A percentile compares a stretch with the other conserved stretches of the same genome.
phyloP scores from a whole-genome alignment of 2,329 filamentous ascomycete species.

The Periglandula ipomoeae region DNA sequence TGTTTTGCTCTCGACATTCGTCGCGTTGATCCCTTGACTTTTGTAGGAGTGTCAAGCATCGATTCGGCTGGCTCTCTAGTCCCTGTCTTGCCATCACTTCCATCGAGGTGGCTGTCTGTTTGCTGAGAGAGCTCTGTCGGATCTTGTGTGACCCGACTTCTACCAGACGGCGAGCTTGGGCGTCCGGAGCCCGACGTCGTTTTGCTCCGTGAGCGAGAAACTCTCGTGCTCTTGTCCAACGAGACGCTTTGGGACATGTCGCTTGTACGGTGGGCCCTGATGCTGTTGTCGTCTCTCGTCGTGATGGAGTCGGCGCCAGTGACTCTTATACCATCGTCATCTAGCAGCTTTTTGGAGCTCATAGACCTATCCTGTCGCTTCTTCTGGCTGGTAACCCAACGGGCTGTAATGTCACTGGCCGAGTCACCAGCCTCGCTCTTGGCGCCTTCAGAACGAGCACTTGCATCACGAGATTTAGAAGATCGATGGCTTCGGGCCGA shows the following conservation, averaged over 20 bases:
- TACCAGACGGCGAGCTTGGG: slow-evolving; percentile 14
- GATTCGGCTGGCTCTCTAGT: slow-evolving; percentile 28
- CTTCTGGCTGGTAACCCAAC: slow-evolving; percentile 5
- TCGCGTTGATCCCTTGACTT: slow-evolving; percentile 19
- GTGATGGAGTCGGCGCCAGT: slow-evolving; percentile 18
- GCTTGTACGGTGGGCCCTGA: slow-evolving; percentile 20
- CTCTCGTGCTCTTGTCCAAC: slow-evolving; percentile 8
- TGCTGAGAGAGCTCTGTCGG: slow-evolving; percentile 13
- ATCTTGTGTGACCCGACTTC: slow-evolving; percentile 20
- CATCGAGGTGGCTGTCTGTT: slow-evolving; percentile 6
- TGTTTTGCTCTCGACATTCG: slow-evolving; percentile 19
- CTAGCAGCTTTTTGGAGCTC: slow-evolving; percentile 10
- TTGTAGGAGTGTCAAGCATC: slow-evolving; percentile 30
- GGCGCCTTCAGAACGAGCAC: slow-evolving; percentile 16
- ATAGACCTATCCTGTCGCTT: slow-evolving; percentile 16
- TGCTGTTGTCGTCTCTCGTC: slow-evolving; percentile 18
- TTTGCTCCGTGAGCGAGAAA: slow-evolving; percentile 18
- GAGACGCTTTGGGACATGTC: slow-evolving; percentile 15
- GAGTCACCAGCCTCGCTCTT: slow-evolving; percentile 18
- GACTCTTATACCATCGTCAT: slow-evolving; percentile 36
- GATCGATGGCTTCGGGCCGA: slow-evolving; percentile 25
- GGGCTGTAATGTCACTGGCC: slow-evolving; percentile 20
- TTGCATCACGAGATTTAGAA: slow-evolving; percentile 25
- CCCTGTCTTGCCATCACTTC: slow-evolving; percentile 17
- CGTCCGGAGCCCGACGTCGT: slow-evolving; percentile 17